Percentiles rank a stretch among this genome's conserved stretches.
phyloP scores from a whole-genome alignment of 139 green algal species.

The Nannochloris sp. region DNA sequence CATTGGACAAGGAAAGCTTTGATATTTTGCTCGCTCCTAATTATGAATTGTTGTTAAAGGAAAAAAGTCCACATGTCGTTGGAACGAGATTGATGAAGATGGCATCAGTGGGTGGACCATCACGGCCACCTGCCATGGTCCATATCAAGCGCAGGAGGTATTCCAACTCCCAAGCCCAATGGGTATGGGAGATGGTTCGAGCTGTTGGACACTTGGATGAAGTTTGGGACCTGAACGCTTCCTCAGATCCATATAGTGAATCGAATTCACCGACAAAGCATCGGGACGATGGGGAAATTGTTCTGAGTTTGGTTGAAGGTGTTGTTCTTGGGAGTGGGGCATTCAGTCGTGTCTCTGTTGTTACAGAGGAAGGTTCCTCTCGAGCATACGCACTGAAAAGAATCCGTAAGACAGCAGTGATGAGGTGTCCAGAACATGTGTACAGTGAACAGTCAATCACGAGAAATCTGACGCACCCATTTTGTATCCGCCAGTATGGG shows the following conservation, averaged over 20 bases:
- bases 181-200: constrained; percentile 73
- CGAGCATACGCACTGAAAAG: constrained; percentile 84
- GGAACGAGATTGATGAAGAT: constrained; percentile 72
- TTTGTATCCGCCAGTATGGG: constrained; percentile 91
- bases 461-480: constrained; percentile 82
- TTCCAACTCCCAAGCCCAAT: constrained; percentile 19
- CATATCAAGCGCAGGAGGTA: constrained; percentile 57
- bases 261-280: background rate
- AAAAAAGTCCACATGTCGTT: constrained; percentile 74
- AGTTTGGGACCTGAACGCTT: constrained; percentile 61
- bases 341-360: constrained; percentile 75
- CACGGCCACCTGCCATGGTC: constrained; percentile 60
- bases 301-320: constrained; percentile 44
- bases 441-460: constrained; percentile 94
- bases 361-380: constrained; percentile 43
- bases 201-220: constrained; percentile 80
- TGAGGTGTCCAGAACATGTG: constrained; percentile 89
- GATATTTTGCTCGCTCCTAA: constrained; percentile 75
- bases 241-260: background rate
- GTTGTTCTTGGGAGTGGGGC: constrained; percentile 74
- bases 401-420: constrained; percentile 82
- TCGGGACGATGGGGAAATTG: background rate
- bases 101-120: constrained; percentile 29
- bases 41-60: constrained; percentile 69
- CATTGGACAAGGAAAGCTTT: constrained; percentile 72